Evolutionary conservation across 768 basidiomycete genomes (phyloP), one percentile per base, ranked within the genome.

Genomic region (Crucibulum laeve): DNA sequence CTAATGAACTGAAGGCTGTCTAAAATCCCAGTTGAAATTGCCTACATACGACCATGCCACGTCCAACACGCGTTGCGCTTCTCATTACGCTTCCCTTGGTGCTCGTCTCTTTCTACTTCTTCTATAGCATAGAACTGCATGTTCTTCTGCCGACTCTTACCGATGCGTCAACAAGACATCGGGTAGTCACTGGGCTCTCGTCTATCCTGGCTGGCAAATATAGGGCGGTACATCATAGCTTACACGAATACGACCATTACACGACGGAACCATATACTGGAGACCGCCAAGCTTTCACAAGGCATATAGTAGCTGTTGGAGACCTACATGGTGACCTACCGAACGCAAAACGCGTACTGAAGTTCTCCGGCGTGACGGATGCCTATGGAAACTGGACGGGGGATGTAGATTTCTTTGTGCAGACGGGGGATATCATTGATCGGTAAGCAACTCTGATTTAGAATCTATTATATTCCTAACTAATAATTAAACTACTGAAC

Each of bases 361-460:
- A 83, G 25, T 91, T 92, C 71, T 79, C 90, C 1, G 73, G 74
- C 1, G 84, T 97, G 4, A 79, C 86, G 2, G 82, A 92, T 53
- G 73, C 77, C 8, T 55, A 74, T 4, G 82, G 82, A 1, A 70
- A 82, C 43, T 98, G 95, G 95, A 78, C 80, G 3, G 91, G 88
- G 4, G 69, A 85, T 22, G 77, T 85, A 1, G 87, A 92, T 56
- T 81, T 85, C 36, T 83, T 97, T 45, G 92, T 96, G 14, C 95
- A 98, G 69, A 96, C 93, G 0, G 94, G 93, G 2, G 93, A 97
- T 63, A 93, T 96, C 24, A 88, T 97, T 43, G 93, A 96, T 64
- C 70, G 93, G 91, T 87, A 47, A 34, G 73, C 57, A 14, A 5
- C 47, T 25, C 47, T 4, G 18, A 39, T 40, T 26, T 38, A 22